Conservation (phyloP, 805 yeast species). For the Starmerella geochares region DNA sequence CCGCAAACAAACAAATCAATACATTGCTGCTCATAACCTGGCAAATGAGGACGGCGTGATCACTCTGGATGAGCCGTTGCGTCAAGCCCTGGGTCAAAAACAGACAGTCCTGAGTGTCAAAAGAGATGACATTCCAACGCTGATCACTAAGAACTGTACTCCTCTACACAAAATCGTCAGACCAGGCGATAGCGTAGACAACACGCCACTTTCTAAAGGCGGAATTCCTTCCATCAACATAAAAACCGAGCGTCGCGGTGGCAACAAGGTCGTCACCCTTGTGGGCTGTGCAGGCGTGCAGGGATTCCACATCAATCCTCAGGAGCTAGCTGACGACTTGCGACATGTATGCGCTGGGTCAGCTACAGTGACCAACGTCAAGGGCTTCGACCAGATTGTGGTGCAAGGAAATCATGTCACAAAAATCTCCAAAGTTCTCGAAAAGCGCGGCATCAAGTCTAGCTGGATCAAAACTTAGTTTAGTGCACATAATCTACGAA, state of each 20-base stretch:
- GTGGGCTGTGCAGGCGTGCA: conserved; percentile 51
- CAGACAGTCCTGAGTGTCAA: conserved; percentile 27
- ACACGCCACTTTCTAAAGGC: conserved; percentile 47
- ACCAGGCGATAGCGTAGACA: conserved; percentile 36
- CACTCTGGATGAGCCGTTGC: conserved; percentile 44
- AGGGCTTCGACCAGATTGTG: conserved; percentile 55
- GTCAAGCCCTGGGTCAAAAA: conserved; percentile 36
- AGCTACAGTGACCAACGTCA: conserved; percentile 46
- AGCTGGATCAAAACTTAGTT: conserved; percentile 40
- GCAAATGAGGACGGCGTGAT: conserved; percentile 43
- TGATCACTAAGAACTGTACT: conserved; percentile 40
- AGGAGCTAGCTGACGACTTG: conserved; percentile 54
- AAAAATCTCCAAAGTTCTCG: conserved; percentile 41
- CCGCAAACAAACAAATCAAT: conserved; percentile 42
- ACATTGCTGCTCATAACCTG: conserved; percentile 45
- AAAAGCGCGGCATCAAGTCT: conserved; percentile 40
- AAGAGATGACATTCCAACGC: conserved; percentile 33
- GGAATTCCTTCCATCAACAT: conserved; percentile 55
- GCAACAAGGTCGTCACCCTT: conserved; percentile 69
- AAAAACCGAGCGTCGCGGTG: conserved; percentile 64
- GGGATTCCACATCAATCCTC: conserved; percentile 53
- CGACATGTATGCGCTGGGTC: conserved; percentile 83
- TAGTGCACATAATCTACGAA: background rate
- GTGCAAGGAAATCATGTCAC: conserved; percentile 83
- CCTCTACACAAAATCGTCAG: conserved; percentile 39